Evolutionary conservation across 148 eudicot genomes (phyloP).

Genomic region (Camellia japonica): DNA sequence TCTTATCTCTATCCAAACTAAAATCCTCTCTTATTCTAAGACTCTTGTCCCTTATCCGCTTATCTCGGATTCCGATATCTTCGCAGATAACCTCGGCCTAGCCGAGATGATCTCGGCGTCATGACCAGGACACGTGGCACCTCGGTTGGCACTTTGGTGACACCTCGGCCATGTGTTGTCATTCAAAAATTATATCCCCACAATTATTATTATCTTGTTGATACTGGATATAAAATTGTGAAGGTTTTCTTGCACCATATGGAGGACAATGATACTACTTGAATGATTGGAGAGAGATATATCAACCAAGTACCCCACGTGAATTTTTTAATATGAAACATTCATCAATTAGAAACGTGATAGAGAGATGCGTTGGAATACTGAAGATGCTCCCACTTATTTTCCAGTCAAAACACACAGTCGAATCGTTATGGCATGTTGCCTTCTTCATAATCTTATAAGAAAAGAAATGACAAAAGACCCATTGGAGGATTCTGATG

Average conservation of each 20-base stretch:
- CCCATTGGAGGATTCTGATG: not conserved
- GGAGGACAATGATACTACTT: not conserved
- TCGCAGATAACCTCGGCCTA: no score
- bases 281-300: not conserved
- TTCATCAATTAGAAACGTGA: not conserved
- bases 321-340: not conserved
- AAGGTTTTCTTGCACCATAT: not conserved
- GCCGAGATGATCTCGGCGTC: no score
- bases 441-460: no score
- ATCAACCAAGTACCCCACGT: not conserved
- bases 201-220: not conserved
- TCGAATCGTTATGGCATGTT: not conserved
- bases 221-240: not conserved
- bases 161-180: no score
- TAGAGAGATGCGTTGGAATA: not conserved
- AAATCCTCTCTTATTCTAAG: no score
- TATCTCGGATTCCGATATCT: no score
- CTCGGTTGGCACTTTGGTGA: no score
- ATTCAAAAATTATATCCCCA: no score
- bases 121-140: no score
- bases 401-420: not conserved
- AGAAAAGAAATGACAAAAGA: not conserved
- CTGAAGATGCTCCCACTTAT: not conserved
- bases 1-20: no score
- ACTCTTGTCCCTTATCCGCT: no score